phyloP scores from a whole-genome alignment of 768 basidiomycete species.

The Trametes cingulata region DNA sequence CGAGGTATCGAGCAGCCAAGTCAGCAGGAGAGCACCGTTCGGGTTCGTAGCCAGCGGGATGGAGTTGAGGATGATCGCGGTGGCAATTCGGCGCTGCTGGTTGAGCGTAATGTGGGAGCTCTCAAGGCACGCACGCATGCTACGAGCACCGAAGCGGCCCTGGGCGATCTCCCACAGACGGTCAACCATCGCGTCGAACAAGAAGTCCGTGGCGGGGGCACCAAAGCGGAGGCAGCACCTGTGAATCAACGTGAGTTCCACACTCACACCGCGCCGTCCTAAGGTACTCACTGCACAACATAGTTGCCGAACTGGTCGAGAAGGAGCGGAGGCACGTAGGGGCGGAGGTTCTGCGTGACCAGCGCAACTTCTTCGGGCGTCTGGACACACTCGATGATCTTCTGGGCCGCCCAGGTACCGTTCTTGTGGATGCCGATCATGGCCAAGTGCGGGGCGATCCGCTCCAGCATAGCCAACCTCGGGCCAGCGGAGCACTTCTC shows the following conservation, averaged over 20 bases:
- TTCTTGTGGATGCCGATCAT: constrained; percentile 99
- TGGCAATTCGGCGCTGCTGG: constrained; percentile 94
- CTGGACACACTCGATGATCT: constrained; percentile 94
- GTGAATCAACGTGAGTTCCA: constrained; percentile 11
- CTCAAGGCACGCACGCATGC: constrained; percentile 96
- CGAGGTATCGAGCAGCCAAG: constrained; percentile 96
- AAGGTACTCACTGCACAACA: constrained; percentile 76
- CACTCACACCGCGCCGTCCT: too few relatives aligned
- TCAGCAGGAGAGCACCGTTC: constrained; percentile 92
- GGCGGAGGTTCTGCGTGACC: constrained; percentile 82
- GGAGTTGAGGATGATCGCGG: constrained; percentile 93
- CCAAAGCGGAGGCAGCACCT: constrained; percentile 93
- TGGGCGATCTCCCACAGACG: constrained; percentile 99
- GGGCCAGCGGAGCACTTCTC: constrained; percentile 81
- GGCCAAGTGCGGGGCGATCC: constrained; percentile 90
- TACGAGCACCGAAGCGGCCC: constrained; percentile 95
- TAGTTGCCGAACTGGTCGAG: constrained; percentile 95
- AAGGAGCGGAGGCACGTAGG: constrained; percentile 91
- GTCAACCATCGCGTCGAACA: constrained; percentile 97
- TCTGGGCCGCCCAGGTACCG: constrained; percentile 99
- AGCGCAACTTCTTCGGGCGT: constrained; percentile 83
- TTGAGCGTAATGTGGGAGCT: constrained; percentile 82
- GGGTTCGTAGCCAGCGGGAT: constrained; percentile 97
- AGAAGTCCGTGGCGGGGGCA: constrained; percentile 87
- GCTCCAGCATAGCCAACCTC: constrained; percentile 89